These are phyloP conservation scores for Juglanconis sp. DNA, from an alignment of 2,329 filamentous ascomycete genomes.

Conservation along the genomic window DNA sequence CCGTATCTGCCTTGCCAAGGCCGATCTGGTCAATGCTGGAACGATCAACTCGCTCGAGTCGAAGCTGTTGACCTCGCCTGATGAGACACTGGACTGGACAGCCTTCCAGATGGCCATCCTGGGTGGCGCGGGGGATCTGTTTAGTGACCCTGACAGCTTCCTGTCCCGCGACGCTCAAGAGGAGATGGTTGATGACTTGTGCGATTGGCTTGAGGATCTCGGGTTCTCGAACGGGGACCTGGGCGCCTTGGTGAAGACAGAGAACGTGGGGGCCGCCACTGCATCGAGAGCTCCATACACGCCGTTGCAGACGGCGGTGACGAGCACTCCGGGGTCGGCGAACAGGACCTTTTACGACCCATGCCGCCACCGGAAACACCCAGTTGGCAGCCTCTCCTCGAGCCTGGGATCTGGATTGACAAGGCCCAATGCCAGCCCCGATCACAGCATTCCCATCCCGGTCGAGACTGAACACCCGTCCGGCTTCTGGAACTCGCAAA, in stretches of 20 bases:
- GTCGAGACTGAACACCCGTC: conserved; percentile 32
- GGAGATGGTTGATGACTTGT: conserved; percentile 39
- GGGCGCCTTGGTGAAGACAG: conserved; percentile 27
- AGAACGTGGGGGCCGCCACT: not conserved
- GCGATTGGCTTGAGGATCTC: conserved; percentile 50
- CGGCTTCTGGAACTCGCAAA: conserved; percentile 30
- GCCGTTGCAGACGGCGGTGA: not conserved
- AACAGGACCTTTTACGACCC: conserved; percentile 3
- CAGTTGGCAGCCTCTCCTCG: conserved; percentile 12
- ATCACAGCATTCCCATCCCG: conserved; percentile 36
- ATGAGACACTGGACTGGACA: conserved; percentile 59
- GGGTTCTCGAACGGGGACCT: conserved; percentile 42
- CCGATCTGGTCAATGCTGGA: conserved; percentile 31
- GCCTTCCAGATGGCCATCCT: conserved; percentile 64
- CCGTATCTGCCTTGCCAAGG: conserved; percentile 49
- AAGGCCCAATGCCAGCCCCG: conserved; percentile 16
- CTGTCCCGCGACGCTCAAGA: conserved; percentile 27
- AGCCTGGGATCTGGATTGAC: not conserved
- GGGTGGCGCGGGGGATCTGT: conserved; percentile 52
- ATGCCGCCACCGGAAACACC: not conserved
- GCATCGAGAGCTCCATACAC: not conserved
- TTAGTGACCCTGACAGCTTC: conserved; percentile 40
- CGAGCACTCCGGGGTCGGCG: conserved; percentile 7
- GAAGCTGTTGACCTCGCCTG: conserved; percentile 35
- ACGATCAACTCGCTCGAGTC: conserved; percentile 22